Evolutionary conservation across 2,329 filamentous ascomycete species (phyloP).

Genomic region (Paraphaeosphaeria sporulosa): DNA sequence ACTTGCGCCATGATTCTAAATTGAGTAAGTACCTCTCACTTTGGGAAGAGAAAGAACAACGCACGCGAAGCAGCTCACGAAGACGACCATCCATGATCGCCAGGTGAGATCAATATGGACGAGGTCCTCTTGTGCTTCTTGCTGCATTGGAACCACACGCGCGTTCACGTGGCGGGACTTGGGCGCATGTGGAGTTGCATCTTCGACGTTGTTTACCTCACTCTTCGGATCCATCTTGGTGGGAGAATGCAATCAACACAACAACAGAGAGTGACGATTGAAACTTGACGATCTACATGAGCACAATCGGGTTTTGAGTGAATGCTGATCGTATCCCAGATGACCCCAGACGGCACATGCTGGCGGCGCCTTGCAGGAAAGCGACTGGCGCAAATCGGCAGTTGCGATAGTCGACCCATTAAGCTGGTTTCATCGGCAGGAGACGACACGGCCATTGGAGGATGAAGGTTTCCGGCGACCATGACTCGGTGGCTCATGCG

Average conservation of each 20-base stretch:
- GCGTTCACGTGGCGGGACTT: constrained; percentile 18
- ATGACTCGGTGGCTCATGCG: constrained; percentile 6
- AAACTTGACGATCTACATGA: not conserved
- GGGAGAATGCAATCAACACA: no score
- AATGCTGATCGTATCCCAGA: constrained; percentile 3
- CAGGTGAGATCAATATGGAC: constrained; percentile 60
- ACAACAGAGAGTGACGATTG: not conserved
- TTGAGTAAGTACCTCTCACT: constrained; percentile 19
- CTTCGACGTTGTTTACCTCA: constrained; percentile 24
- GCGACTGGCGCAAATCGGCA: constrained; percentile 8
- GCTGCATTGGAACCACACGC: constrained; percentile 35
- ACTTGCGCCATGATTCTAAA: constrained; percentile 60
- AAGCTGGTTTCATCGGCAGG: not conserved
- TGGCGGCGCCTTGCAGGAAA: not conserved
- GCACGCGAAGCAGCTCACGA: constrained; percentile 59
- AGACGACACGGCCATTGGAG: not conserved
- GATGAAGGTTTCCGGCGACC: constrained; percentile 3
- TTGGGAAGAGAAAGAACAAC: constrained; percentile 15
- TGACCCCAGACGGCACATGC: not conserved
- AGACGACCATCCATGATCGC: constrained; percentile 62
- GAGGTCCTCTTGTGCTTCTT: constrained; percentile 38
- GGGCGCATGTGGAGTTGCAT: constrained; percentile 13
- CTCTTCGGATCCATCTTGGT: constrained; percentile 31
- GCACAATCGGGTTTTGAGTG: not conserved
- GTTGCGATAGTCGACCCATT: not conserved